A percentile compares a stretch with the other conserved stretches of the same genome.
Evolutionary conservation across 2,329 filamentous ascomycete genomes (phyloP).

Genomic region (Lachnellula suecica): DNA sequence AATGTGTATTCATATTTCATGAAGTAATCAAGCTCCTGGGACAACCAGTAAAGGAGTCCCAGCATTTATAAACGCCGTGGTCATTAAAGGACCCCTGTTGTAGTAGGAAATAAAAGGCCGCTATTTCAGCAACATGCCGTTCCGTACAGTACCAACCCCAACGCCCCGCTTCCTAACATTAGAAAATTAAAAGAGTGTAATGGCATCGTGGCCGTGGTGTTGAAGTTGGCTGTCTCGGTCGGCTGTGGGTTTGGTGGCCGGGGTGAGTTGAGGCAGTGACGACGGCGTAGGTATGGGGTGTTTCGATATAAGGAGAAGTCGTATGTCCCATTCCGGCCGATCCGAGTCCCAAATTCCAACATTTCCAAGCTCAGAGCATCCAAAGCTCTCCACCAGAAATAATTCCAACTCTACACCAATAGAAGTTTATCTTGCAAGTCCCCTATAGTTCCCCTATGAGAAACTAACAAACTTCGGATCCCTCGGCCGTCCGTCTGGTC

Average conservation of each 20-base stretch:
- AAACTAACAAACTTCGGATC: constrained; percentile 98
- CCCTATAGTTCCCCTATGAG: constrained; percentile 26
- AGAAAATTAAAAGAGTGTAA: not conserved
- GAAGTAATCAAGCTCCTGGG: too few species aligned
- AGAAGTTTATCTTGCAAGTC: not conserved
- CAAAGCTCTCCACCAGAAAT: not conserved
- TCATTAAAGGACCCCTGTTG: too few species aligned
- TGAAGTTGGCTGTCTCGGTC: not conserved
- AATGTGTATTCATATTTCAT: too few species aligned
- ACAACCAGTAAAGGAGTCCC: too few species aligned
- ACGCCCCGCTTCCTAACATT: not conserved
- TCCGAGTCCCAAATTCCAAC: not conserved
- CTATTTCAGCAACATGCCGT: not conserved
- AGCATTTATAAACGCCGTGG: too few species aligned
- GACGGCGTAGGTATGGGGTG: not conserved
- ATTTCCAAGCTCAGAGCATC: not conserved
- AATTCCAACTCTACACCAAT: not conserved
- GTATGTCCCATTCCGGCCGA: not conserved
- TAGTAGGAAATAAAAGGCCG: too few species aligned
- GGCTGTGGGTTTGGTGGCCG: not conserved
- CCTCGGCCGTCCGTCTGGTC: constrained; percentile 78
- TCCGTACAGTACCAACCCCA: not conserved
- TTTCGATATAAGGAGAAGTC: not conserved
- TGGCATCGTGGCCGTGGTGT: not conserved
- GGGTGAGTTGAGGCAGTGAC: not conserved